Base-by-base conservation (phyloP, 371 early-diverging fungal genomes). In the Syncephalastrum sp. region DNA sequence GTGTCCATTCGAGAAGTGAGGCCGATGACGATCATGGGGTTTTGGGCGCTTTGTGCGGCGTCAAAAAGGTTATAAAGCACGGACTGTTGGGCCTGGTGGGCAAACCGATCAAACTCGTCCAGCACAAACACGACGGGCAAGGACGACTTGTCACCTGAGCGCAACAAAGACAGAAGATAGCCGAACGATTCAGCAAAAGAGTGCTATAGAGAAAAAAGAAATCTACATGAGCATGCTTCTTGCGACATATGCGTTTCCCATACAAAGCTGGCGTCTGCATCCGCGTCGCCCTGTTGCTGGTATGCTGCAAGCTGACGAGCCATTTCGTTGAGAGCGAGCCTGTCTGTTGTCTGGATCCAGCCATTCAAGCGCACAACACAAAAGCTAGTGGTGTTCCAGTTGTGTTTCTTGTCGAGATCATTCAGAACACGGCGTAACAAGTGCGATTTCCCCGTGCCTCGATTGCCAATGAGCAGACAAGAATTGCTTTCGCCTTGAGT, bases 31-130 rank as follows among this genome's bases (percentile, higher is more conserved):
- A 89, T 86, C 59, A 97, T 77, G 0, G 96, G 94, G 50, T 81
- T 88, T 54, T 88, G 88, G 50, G 85, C 82, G 60, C 87, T 89
- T 67, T 94, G 95, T 1, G 90, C 90, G 19, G 91, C 79, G 64
- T 96, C 97, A 73, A 97, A 93, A 42, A 97, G 70, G 58, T 93
- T 96, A 65, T 97, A 96, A 6, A 97, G 77, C 14, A 97, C 74
- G 0, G 90, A 79, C 67, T 97, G 96, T 58, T 92, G 92, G 5
- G 92, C 84, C 52, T 95, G 95, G 50, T 87, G 82, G 2, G 95
- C 90, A 75, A 96, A 92, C 44, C 88, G 66, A 63, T 94, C 95
- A 60, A 97, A 91, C 61, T 94, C 94, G 41, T 97, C 96, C 42
- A 97, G 68, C 14, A 94, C 77, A 65, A 97, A 91, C 21, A 97